A percentile compares a stretch with the other conserved stretches of the same genome.
Conservation (phyloP, 2,329 filamentous ascomycete genomes). For the Didymella glomerata region DNA sequence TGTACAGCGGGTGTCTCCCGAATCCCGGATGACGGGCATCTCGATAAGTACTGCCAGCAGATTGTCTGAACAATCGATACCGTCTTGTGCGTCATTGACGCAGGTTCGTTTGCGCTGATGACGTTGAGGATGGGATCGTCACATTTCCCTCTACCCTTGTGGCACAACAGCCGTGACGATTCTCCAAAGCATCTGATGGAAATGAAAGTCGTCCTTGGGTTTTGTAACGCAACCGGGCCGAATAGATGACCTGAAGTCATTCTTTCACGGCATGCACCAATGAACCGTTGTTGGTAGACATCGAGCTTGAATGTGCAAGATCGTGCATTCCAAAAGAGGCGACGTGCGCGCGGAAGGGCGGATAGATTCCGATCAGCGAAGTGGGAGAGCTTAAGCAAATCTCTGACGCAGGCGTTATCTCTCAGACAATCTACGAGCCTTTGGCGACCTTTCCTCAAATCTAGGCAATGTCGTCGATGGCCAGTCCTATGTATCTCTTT, state of each 20-base stretch:
- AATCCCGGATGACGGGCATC: neutral
- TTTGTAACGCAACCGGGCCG: neutral
- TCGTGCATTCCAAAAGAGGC: conserved; percentile 11
- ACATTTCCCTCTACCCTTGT: neutral
- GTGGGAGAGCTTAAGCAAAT: neutral
- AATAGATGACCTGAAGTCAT: conserved; percentile 1
- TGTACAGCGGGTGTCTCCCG: conserved; percentile 20
- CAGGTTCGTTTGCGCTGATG: neutral
- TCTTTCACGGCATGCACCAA: conserved; percentile 8
- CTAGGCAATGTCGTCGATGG: too few species aligned
- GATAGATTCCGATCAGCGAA: neutral
- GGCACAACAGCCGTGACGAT: neutral
- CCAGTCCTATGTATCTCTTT: too few species aligned
- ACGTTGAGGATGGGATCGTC: neutral
- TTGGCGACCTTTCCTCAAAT: neutral
- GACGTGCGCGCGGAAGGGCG: neutral
- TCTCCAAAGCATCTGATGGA: too few species aligned
- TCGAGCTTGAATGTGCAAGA: neutral
- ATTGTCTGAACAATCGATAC: neutral
- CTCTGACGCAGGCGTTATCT: neutral
- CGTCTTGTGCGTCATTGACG: neutral
- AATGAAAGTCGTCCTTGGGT: neutral
- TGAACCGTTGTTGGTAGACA: neutral
- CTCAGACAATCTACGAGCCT: neutral
- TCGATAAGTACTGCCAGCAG: neutral